Evolutionary conservation across 768 basidiomycete species (phyloP).

Genomic region (Paxillus rubicundulus): DNA sequence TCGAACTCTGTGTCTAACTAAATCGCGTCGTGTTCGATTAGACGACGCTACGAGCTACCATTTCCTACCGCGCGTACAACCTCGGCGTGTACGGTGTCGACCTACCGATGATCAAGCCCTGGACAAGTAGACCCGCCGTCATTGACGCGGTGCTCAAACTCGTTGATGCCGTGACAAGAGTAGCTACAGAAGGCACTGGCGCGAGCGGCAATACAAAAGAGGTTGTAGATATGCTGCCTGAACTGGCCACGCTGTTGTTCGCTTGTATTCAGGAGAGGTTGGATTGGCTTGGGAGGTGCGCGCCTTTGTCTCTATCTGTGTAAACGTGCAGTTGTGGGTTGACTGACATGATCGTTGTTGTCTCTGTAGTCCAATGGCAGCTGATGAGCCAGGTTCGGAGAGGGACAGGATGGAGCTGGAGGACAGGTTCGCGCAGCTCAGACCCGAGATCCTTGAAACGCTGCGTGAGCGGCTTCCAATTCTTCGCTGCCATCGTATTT

Average conservation of each 20-base stretch:
- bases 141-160: constrained; percentile 69
- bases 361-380: constrained; percentile 42
- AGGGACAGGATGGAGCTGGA: constrained; percentile 59
- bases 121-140: constrained; percentile 72
- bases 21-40: constrained; percentile 25
- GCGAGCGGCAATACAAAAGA: constrained; percentile 29
- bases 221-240: constrained; percentile 55
- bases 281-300: constrained; percentile 63
- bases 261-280: constrained; percentile 65
- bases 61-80: constrained; percentile 73
- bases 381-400: constrained; percentile 46
- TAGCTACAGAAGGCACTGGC: constrained; percentile 13
- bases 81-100: constrained; percentile 74
- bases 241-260: constrained; percentile 62
- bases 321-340: background rate
- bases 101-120: constrained; percentile 67
- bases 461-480: constrained; percentile 55
- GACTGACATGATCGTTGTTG: constrained; percentile 1
- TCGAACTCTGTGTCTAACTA: background rate
- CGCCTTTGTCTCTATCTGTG: background rate
- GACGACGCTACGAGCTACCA: constrained; percentile 71
- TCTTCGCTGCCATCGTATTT: background rate
- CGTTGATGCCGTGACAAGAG: constrained; percentile 60
- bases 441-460: constrained; percentile 76
- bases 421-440: constrained; percentile 65